Evolutionary conservation across 805 yeast genomes (phyloP), one percentile per base, ranked within the genome.

Genomic region (Tanozyma kutaoensis): DNA sequence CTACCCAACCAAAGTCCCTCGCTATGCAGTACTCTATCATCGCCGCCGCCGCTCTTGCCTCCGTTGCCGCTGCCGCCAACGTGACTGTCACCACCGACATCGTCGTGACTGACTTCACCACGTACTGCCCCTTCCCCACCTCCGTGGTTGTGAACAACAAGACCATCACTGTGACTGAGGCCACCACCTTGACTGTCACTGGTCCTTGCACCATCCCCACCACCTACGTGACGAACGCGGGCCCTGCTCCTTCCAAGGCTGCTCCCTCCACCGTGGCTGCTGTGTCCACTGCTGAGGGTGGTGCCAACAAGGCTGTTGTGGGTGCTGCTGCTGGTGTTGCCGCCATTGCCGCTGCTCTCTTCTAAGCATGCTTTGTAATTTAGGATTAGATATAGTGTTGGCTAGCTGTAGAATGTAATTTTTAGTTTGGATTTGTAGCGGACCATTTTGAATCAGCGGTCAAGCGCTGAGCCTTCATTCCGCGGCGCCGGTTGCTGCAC

Each of bases 71-170:
- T 32, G 52, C 55, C 48, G 46, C 43, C 33, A 62, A 65, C 57
- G 56, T 60, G 39, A 55, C 69, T 37, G 60, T 68, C 48, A 49
- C 64, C 52, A 59, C 69, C 39, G 66, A 67, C 37, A 41, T 55
- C 30, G 74, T 72, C 36, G 81, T 76, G 48, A 72, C 81, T 45
- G 76, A 62, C 46, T 67, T 61, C 69, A 72, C 79, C 58, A 79
- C 93, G 43, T 79, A 75, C 77, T 80, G 93, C 59, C 93, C 93
- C 52, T 59, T 47, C 37, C 57, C 93, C 28, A 81, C 93, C 43
- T 56, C 66, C 34, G 45, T 80, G 34, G 63, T 61, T 38, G 70
- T 73, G 54, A 75, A 73, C 68, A 66, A 65, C 64, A 50, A 51
- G 51, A 77, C 88, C 48, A 67, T 71, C 71, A 71, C 78, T 39